These are phyloP conservation scores for Aristolochia californica DNA, from an alignment of 164 flowering plant species.

Conservation along the genomic window DNA sequence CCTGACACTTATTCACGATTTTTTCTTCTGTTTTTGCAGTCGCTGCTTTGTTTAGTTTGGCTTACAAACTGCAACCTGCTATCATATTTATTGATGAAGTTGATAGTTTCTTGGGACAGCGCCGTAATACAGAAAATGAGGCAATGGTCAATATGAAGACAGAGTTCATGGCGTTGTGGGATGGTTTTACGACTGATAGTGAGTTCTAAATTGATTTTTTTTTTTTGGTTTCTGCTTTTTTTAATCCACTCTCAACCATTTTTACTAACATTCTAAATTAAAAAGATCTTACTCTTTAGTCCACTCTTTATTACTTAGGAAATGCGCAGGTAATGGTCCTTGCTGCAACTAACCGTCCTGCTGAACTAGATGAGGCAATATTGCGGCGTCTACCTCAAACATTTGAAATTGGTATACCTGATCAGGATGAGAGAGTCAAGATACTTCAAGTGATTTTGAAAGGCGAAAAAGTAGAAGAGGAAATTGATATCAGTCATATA, in stretches of 20 bases:
- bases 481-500: slow-evolving; percentile 52
- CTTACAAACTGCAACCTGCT: slow-evolving; percentile 83
- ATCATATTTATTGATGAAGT: slow-evolving; percentile 92
- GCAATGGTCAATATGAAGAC: slow-evolving; percentile 80
- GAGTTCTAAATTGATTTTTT: slow-evolving; percentile 21
- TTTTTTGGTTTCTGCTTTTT: background rate
- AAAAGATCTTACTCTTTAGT: background rate
- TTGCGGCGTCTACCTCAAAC: slow-evolving; percentile 92
- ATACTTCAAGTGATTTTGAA: slow-evolving; percentile 75
- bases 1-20: too few species aligned
- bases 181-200: slow-evolving; percentile 94
- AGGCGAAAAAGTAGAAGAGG: slow-evolving; percentile 65
- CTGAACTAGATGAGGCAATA: slow-evolving; percentile 98
- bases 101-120: slow-evolving; percentile 86
- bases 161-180: slow-evolving; percentile 95
- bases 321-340: slow-evolving; percentile 95
- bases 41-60: slow-evolving; percentile 86
- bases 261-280: background rate
- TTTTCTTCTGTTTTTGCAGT: slow-evolving; percentile 37
- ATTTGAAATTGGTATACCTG: slow-evolving; percentile 90
- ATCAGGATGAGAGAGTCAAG: slow-evolving; percentile 57
- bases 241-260: background rate
- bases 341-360: slow-evolving; percentile 97
- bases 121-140: slow-evolving; percentile 66
- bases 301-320: slow-evolving; percentile 25